A percentile compares a stretch with the other conserved stretches of the same genome.
These are phyloP conservation scores for Penicillium sp. DNA, from an alignment of 2,329 filamentous ascomycete genomes.

Conservation along the genomic window DNA sequence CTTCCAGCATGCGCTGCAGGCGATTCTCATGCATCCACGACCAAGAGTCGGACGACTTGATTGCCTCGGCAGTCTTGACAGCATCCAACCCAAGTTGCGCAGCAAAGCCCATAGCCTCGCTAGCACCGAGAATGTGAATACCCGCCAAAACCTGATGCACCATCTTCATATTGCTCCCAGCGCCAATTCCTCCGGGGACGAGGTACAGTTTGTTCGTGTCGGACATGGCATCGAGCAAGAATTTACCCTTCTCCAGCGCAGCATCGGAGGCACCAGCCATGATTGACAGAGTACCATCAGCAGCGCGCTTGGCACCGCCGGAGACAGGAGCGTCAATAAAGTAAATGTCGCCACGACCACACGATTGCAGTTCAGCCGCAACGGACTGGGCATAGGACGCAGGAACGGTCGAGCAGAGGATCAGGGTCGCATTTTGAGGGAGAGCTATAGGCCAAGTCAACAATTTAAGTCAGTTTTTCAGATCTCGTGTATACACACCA, in stretches of 20 bases:
- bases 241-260: conserved; percentile 59
- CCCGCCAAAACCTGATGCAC: conserved; percentile 65
- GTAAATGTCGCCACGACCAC: conserved; percentile 62
- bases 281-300: conserved; percentile 72
- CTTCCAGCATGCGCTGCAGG: conserved; percentile 56
- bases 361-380: conserved; percentile 55
- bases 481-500: conserved; percentile 9
- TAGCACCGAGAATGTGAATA: conserved; percentile 62
- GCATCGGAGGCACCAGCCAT: conserved; percentile 66
- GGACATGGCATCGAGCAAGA: conserved; percentile 65
- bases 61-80: conserved; percentile 42
- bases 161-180: conserved; percentile 64
- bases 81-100: conserved; percentile 57
- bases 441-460: conserved; percentile 38
- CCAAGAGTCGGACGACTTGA: conserved; percentile 54
- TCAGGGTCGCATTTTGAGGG: conserved; percentile 60
- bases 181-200: conserved; percentile 61
- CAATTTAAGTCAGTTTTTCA: background rate
- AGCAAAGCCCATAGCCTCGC: conserved; percentile 63
- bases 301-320: conserved; percentile 68
- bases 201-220: conserved; percentile 61
- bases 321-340: conserved; percentile 74
- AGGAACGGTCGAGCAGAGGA: conserved; percentile 71
- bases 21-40: conserved; percentile 66
- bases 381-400: conserved; percentile 66